Base-by-base conservation (phyloP, 2,329 filamentous ascomycete genomes). In the Hypoxylon sp. region DNA sequence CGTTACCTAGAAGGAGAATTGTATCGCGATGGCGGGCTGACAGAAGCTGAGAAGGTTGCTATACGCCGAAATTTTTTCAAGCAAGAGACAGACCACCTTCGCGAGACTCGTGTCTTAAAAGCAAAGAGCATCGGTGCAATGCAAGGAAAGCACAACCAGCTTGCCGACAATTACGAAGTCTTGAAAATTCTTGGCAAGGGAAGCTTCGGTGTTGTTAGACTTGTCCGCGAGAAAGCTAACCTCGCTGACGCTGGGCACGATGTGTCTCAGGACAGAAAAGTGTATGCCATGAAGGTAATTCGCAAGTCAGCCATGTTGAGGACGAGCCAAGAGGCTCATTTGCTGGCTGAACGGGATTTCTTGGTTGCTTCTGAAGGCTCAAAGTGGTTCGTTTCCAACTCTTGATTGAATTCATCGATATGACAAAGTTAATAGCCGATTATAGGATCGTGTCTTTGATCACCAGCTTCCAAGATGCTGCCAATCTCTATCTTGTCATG, bases 241-340 rank as follows among this genome's bases (percentile, higher is more conserved):
- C 57, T 72, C 0, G 74, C 71, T 1, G 72, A 78, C 70, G 65
- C 71, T 49, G 78, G 63, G 13, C 60, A 50, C 14, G n/a, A 55
- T 21, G 30, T 45, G 14, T 14, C 28, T 17, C n/a, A 63, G 71
- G 78, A 63, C 7, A 86, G 84, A 55, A 86, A 91, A 63, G 89
- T 97, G 0, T 98, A 91, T 78, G 96, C 96, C 13, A 98, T 98
- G 95, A 98, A 98, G 78, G 92, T 97, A 32, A 98, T 98, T 72
- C 90, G 92, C 63, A 99, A 99, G 77, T 93, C 93, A 0, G 90
- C 93, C 61, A 98, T 98, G 94, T 85, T 98, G 60, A 89, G 90
- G 11, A 96, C 93, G 66, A 91, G 91, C 69, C 96, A 98, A 80
- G 95, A 98, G 79, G 95, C 93, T 0, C 96, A 98, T 80, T 80